Base-by-base conservation (phyloP, 345 rosid species). In the Rubroshorea leprosula region DNA sequence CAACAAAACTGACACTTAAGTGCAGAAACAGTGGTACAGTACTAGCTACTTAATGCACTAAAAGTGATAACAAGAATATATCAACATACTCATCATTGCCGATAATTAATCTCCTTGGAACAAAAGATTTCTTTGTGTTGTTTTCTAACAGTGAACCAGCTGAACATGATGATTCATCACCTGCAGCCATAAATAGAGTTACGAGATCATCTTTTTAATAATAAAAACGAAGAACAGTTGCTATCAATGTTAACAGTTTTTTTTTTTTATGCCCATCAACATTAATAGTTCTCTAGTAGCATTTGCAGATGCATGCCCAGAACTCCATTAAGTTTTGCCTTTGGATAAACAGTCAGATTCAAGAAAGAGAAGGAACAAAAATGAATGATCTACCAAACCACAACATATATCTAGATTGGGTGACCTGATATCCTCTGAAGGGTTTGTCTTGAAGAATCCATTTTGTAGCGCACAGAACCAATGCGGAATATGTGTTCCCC, bases 31-130 rank as follows among this genome's bases (percentile, higher is more conserved):
- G 27, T 21, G 22, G n/a, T n/a, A n/a, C n/a, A n/a, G n/a, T 20
- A 10, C 10, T 10, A 13, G 47, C 18, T 44, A 14, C 3, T n/a
- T 15, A 44, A 44, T 44, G 47, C 17, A 44, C 5, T 44, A 14
- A 44, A 44, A 44, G 14, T 9, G 18, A 44, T 44, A 44, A 44
- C 47, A 44, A 31, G 23, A 1, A 55, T 35, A 50, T 16, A 51
- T 69, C 17, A 57, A 80, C 99, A 67, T 80, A 93, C 99, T 93
- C 96, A 72, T 93, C 85, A 74, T 89, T 80, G 73, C 96, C 97
- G 41, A 93, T 93, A 55, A 89, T 77, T 63, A 93, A 71, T 87
- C 97, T 86, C 73, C 86, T 79, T 23, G 97, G 97, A 27, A 93
- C 81, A 64, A 78, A 79, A n/a, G 85, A 62, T 68, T 72, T 85